Percentiles rank a stretch among this genome's conserved stretches.
These are phyloP conservation scores for Gossypium laxum DNA, from an alignment of 441 rosid genomes.

Conservation along the genomic window DNA sequence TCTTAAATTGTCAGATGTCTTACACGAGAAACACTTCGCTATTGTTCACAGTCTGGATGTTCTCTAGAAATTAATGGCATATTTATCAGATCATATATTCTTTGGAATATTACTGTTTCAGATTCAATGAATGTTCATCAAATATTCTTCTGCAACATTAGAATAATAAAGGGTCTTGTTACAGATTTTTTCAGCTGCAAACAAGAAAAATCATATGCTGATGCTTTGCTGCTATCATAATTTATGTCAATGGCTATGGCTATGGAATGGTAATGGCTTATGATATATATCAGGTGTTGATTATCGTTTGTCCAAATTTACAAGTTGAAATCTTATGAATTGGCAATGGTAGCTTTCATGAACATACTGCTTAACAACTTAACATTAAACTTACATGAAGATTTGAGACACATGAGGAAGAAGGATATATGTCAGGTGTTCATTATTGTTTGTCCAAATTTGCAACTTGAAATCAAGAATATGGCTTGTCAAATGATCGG, in stretches of 20 bases:
- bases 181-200: background rate
- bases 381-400: background rate
- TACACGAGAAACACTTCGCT: background rate
- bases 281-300: too few species aligned
- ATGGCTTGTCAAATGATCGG: too few species aligned
- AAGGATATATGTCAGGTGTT: too few species aligned
- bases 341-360: background rate
- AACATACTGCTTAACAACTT: background rate
- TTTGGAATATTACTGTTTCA: background rate
- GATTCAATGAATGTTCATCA: background rate
- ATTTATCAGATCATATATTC: background rate
- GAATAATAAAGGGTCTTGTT: background rate
- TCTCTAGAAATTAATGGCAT: background rate
- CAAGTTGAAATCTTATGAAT: background rate
- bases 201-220: background rate
- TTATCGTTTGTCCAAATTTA: background rate
- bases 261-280: too few species aligned
- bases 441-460: too few species aligned
- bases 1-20: background rate
- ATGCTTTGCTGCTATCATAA: background rate
- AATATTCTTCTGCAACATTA: background rate
- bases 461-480: too few species aligned
- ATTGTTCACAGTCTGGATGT: background rate
- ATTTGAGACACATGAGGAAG: too few species aligned
- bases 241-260: too few species aligned